Conservation (phyloP, 2,329 filamentous ascomycete species). For the Didymella segeticola region DNA sequence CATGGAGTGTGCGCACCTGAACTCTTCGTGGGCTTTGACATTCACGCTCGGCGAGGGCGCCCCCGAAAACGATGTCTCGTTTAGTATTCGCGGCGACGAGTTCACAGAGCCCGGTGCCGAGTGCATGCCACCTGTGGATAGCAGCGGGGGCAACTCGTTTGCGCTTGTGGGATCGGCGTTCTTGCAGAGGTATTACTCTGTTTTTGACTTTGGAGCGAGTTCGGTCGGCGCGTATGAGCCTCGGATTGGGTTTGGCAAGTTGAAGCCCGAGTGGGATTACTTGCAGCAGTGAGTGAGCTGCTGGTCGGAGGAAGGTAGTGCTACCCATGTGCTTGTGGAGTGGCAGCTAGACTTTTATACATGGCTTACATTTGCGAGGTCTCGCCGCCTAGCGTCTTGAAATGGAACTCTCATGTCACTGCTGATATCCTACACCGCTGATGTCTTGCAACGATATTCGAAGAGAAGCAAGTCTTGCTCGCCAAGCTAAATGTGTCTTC, state of each 20-base stretch:
- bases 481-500: too few species aligned
- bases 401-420: too few species aligned
- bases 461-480: too few species aligned
- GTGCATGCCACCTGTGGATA: slow-evolving; percentile 28
- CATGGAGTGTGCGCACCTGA: slow-evolving; percentile 24
- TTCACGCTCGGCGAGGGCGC: slow-evolving; percentile 23
- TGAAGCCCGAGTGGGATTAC: slow-evolving; percentile 31
- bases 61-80: slow-evolving; percentile 14
- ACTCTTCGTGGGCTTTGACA: slow-evolving; percentile 26
- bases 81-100: slow-evolving; percentile 24
- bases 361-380: too few species aligned
- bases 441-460: too few species aligned
- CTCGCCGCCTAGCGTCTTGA: too few species aligned
- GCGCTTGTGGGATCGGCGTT: slow-evolving; percentile 22
- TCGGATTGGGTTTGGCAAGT: slow-evolving; percentile 23
- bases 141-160: slow-evolving; percentile 4
- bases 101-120: slow-evolving; percentile 11
- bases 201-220: slow-evolving; percentile 24
- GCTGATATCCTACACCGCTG: too few species aligned
- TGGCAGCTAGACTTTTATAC: too few species aligned
- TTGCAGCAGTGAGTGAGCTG: slow-evolving; percentile 1
- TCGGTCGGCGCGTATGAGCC: slow-evolving; percentile 24
- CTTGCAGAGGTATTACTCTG: slow-evolving; percentile 18
- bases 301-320: too few species aligned
- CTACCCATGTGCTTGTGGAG: too few species aligned